Base-by-base conservation (phyloP, 306 rosid species). In the Medicago ruthenica region DNA sequence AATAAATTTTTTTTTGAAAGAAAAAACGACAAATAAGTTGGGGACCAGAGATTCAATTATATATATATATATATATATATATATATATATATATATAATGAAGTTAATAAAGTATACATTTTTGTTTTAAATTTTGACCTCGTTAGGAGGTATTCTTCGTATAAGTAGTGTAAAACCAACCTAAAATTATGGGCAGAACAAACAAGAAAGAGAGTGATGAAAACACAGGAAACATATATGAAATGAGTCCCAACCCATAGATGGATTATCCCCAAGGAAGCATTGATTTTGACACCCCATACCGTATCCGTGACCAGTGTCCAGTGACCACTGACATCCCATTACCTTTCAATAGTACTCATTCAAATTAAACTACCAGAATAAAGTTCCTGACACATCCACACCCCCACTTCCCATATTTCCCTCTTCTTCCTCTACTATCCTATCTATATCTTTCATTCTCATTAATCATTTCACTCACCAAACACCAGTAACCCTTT, bases 321-420 rank as follows among this genome's bases (percentile, higher is more conserved):
- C n/a, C n/a, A n/a, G 87, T 86, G 87, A 83, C 79, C 75, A 76
- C 87, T 75, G 82, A 75, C 82, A 61, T 20, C 4, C 50, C 70
- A 68, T 65, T 42, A 75, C 79, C 59, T 54, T 54, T 54, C 61
- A 50, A 50, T 50, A 17, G 1, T 53, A 53, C 11, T 51, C 8
- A 2, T n/a, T 17, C 22, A 27, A 64, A 20, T 37, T 21, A 45
- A 67, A 16, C 21, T 0, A 69, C 36, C 62, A 42, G 14, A 27
- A 64, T 74, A 22, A 67, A 62, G 60, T 22, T 48, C 65, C 82
- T 82, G 82, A 82, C 85, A 76, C 78, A 41, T 0, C 37, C 37
- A 34, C 37, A 34, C 31, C 53, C 13, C 34, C 8, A 2, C 65
- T 18, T 47, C 78, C 70, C 54, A 67, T 73, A 80, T 78, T 2